These are phyloP conservation scores for Ambrosiella xylebori DNA, from an alignment of 2,329 filamentous ascomycete genomes.

Conservation along the genomic window DNA sequence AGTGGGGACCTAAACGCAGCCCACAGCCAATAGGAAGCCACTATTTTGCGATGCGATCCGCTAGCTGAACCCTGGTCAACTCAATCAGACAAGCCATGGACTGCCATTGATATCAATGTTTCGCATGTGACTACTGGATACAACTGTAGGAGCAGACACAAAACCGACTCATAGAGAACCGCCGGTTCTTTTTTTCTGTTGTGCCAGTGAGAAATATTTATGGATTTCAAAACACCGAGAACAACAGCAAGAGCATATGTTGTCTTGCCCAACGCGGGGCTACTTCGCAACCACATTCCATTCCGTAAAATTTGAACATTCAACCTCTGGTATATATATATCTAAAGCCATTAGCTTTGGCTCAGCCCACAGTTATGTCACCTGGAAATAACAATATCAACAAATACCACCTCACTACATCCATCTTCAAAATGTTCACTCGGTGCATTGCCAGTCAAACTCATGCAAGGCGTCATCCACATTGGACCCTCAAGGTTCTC, in stretches of 20 bases:
- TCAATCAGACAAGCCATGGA: background rate
- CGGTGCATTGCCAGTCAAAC: background rate
- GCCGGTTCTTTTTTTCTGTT: background rate
- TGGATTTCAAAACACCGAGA: too few relatives aligned
- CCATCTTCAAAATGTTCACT: background rate
- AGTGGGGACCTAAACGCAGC: conserved; percentile 2
- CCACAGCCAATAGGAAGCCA: background rate
- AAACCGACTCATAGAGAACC: background rate
- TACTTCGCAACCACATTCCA: too few relatives aligned
- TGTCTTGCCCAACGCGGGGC: too few relatives aligned
- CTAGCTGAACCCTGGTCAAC: background rate
- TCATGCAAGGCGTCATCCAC: conserved; percentile 7
- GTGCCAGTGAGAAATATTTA: too few relatives aligned
- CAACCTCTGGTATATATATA: too few relatives aligned
- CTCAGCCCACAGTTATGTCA: too few relatives aligned
- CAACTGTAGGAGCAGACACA: background rate
- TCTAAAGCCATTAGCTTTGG: too few relatives aligned
- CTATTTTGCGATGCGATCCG: conserved; percentile 2
- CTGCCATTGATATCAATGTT: background rate
- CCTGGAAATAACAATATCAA: background rate
- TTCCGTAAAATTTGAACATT: too few relatives aligned
- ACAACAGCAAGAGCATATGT: too few relatives aligned
- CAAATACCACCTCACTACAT: background rate
- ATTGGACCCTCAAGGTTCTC: conserved; percentile 6
- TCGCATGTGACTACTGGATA: background rate